Evolutionary conservation across 495 filamentous ascomycete genomes (phyloP).

Genomic region (Penicillium longicatenatum): DNA sequence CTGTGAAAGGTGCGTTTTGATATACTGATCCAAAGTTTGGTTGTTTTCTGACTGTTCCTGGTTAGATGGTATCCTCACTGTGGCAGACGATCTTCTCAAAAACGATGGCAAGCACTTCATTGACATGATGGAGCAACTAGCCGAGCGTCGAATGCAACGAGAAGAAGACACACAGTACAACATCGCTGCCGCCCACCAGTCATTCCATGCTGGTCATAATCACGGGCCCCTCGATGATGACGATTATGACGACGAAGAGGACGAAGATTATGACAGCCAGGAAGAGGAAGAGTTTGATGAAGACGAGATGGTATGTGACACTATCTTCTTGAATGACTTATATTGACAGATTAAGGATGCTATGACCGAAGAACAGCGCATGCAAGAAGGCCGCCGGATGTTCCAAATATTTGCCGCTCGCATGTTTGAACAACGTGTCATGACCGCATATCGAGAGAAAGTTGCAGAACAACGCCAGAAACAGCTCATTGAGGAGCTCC

Average conservation of each 20-base stretch:
- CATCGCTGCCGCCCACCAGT: slow-evolving; percentile 58
- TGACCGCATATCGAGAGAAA: slow-evolving; percentile 96
- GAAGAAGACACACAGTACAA: slow-evolving; percentile 85
- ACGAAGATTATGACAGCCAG: slow-evolving; percentile 85
- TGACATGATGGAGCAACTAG: slow-evolving; percentile 99
- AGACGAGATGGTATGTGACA: slow-evolving; percentile 69
- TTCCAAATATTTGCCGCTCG: slow-evolving; percentile 99
- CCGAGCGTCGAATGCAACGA: slow-evolving; percentile 93
- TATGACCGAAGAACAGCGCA: slow-evolving; percentile 97
- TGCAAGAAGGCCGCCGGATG: slow-evolving; percentile 98
- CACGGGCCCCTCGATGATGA: slow-evolving; percentile 73
- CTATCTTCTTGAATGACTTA: neutral
- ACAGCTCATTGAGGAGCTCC: slow-evolving; percentile 87
- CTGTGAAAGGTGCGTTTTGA: slow-evolving; percentile 83
- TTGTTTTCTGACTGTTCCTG: slow-evolving; percentile 35
- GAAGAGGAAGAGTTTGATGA: slow-evolving; percentile 86
- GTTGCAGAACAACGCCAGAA: slow-evolving; percentile 89
- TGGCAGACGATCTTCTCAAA: slow-evolving; percentile 96
- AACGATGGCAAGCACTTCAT: slow-evolving; percentile 99
- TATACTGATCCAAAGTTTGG: slow-evolving; percentile 17
- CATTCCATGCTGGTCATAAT: slow-evolving; percentile 62
- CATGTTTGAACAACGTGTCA: slow-evolving; percentile 98
- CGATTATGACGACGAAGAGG: slow-evolving; percentile 75
- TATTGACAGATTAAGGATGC: slow-evolving; percentile 63
- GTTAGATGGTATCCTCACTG: slow-evolving; percentile 94